Percentiles rank a stretch among this genome's conserved stretches.
phyloP scores from a whole-genome alignment of 2,329 filamentous ascomycete species.

The Fusarium anguioides region DNA sequence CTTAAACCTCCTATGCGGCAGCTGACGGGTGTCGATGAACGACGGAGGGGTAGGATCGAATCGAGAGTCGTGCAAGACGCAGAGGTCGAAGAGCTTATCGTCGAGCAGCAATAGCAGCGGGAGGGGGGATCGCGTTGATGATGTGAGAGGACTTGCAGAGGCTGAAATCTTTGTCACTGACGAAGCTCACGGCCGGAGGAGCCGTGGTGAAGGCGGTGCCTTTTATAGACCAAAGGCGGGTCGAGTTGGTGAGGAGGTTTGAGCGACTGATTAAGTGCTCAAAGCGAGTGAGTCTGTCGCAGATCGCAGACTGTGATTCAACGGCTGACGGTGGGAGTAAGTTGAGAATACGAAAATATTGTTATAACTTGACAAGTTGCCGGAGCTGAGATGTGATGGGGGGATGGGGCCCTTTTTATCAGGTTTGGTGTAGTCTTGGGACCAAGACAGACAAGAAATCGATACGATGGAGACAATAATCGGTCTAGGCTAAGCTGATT shows the following conservation, averaged over 20 bases:
- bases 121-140: slow-evolving; percentile 73
- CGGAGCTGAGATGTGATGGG: neutral
- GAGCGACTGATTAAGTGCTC: slow-evolving; percentile 22
- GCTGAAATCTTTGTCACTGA: slow-evolving; percentile 78
- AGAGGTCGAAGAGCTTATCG: slow-evolving; percentile 62
- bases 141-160: slow-evolving; percentile 72
- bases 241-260: slow-evolving; percentile 32
- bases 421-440: slow-evolving; percentile 9
- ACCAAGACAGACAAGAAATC: slow-evolving; percentile 7
- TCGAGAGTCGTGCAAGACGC: slow-evolving; percentile 62
- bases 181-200: slow-evolving; percentile 69
- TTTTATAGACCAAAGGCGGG: slow-evolving; percentile 76
- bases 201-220: slow-evolving; percentile 70
- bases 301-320: neutral
- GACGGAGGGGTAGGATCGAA: slow-evolving; percentile 62
- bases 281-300: neutral
- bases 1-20: slow-evolving; percentile 99
- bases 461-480: slow-evolving; percentile 13
- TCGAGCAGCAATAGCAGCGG: slow-evolving; percentile 60
- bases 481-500: slow-evolving; percentile 25
- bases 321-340: neutral
- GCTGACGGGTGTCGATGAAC: slow-evolving; percentile 77
- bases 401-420: slow-evolving; percentile 33
- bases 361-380: neutral
- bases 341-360: neutral